phyloP scores from a whole-genome alignment of 2,329 filamentous ascomycete species.

The Penicillium hordei region DNA sequence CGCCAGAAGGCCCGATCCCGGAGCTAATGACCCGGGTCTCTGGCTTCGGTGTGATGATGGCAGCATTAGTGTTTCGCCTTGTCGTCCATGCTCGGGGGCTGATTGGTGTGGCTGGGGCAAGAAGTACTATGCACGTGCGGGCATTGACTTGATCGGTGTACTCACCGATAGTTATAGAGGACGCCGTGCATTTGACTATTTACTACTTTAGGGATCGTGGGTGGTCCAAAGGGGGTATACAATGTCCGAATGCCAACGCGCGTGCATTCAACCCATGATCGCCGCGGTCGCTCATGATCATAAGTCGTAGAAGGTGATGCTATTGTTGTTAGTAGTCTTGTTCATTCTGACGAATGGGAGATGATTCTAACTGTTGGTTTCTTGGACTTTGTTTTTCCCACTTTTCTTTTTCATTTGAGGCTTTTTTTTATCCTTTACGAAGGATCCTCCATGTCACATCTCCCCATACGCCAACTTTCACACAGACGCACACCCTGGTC shows the following conservation, averaged over 20 bases:
- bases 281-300: not conserved
- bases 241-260: not conserved
- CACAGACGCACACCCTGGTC: not conserved
- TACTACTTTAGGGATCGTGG: not conserved
- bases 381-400: not conserved
- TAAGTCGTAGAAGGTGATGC: not conserved
- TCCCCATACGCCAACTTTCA: not conserved
- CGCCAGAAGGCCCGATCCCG: constrained; percentile 10
- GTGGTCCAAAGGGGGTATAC: not conserved
- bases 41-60: constrained; percentile 14
- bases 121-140: not conserved
- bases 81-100: constrained; percentile 4
- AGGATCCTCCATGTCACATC: constrained; percentile 3
- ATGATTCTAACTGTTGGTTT: constrained; percentile 2
- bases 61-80: constrained; percentile 9
- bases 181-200: not conserved
- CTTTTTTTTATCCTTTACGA: not conserved
- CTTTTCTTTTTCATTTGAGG: not conserved
- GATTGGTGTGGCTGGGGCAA: constrained; percentile 2
- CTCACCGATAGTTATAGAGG: constrained; percentile 7
- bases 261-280: not conserved
- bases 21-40: constrained; percentile 7
- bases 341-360: not conserved
- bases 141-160: not conserved
- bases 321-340: not conserved